Percentiles rank a stretch among this genome's conserved stretches.
Evolutionary conservation across 192 early-diverging fungal species (phyloP).

Genomic region (Coemansia sp.): DNA sequence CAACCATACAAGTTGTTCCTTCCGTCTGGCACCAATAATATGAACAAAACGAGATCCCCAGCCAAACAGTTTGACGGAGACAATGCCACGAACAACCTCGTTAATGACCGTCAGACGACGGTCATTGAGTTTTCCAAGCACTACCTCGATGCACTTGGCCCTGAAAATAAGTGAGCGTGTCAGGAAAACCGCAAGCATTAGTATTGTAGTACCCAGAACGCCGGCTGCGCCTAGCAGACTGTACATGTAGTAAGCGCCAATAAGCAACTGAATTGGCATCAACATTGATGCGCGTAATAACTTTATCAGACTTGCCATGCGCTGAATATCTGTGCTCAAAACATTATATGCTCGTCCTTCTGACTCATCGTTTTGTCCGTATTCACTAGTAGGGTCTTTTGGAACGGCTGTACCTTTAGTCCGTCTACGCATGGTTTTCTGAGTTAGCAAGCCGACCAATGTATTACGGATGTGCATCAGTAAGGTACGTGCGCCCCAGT

Average conservation of each 20-base stretch:
- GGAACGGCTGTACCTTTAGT: constrained; percentile 1
- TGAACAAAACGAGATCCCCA: constrained; percentile 73
- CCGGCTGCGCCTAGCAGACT: constrained; percentile 74
- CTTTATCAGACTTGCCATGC: constrained; percentile 55
- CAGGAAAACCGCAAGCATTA: constrained; percentile 60
- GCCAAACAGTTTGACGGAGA: constrained; percentile 86
- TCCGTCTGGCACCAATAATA: constrained; percentile 61
- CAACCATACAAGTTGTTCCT: constrained; percentile 59
- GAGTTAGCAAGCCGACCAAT: constrained; percentile 60
- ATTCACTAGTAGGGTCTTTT: neutral
- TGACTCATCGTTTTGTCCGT: constrained; percentile 11
- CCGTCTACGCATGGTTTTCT: constrained; percentile 58
- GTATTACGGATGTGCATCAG: constrained; percentile 60
- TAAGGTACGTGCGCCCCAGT: constrained; percentile 62
- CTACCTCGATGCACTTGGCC: constrained; percentile 56
- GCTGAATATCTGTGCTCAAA: constrained; percentile 63
- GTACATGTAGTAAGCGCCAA: constrained; percentile 68
- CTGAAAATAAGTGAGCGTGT: constrained; percentile 50
- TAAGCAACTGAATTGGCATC: constrained; percentile 62
- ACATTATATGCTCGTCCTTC: constrained; percentile 66
- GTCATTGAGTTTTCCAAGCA: constrained; percentile 62
- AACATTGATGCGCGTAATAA: constrained; percentile 56
- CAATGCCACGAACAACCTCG: constrained; percentile 81
- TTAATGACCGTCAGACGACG: constrained; percentile 71
- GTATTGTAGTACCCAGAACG: constrained; percentile 66